A percentile compares a stretch with the other conserved stretches of the same genome.
Conservation (phyloP, 805 yeast genomes). For the Pichia insulana region DNA sequence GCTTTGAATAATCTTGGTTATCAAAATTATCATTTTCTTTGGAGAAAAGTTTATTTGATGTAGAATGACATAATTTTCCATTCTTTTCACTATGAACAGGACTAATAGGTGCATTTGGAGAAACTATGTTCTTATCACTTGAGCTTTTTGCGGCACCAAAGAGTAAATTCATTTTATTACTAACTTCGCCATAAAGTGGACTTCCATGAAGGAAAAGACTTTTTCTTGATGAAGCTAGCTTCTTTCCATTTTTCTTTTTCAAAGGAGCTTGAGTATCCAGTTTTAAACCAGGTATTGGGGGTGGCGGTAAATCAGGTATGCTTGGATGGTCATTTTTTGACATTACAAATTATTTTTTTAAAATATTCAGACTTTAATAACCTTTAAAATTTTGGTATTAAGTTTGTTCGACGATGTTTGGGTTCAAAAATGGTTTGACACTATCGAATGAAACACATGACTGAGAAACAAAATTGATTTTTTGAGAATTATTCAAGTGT, state of each 20-base stretch:
- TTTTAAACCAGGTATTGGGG: not conserved
- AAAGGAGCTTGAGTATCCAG: not conserved
- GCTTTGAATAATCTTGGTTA: too few species aligned
- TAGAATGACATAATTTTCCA: too few species aligned
- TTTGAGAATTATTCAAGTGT: too few species aligned
- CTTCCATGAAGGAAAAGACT: constrained; percentile 7
- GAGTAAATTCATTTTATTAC: constrained; percentile 9
- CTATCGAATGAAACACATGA: too few species aligned
- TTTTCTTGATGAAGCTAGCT: constrained; percentile 4
- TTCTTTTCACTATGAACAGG: not conserved
- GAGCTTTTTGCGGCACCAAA: constrained; percentile 6
- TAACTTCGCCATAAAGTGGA: constrained; percentile 14
- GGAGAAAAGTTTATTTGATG: too few species aligned
- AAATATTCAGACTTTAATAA: too few species aligned
- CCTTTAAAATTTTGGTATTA: too few species aligned
- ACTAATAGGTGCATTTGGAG: not conserved
- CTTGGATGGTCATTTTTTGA: not conserved
- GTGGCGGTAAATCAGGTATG: not conserved
- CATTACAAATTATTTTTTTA: not conserved
- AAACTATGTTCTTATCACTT: not conserved
- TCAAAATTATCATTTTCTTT: too few species aligned
- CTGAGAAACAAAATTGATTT: too few species aligned
- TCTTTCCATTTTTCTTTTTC: constrained; percentile 2
- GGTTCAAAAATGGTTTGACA: too few species aligned
- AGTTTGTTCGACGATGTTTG: too few species aligned